Evolutionary conservation across 2,329 filamentous ascomycete genomes (phyloP), one percentile per base, ranked within the genome.

Genomic region (Aspergillus ochraceoroseus): DNA sequence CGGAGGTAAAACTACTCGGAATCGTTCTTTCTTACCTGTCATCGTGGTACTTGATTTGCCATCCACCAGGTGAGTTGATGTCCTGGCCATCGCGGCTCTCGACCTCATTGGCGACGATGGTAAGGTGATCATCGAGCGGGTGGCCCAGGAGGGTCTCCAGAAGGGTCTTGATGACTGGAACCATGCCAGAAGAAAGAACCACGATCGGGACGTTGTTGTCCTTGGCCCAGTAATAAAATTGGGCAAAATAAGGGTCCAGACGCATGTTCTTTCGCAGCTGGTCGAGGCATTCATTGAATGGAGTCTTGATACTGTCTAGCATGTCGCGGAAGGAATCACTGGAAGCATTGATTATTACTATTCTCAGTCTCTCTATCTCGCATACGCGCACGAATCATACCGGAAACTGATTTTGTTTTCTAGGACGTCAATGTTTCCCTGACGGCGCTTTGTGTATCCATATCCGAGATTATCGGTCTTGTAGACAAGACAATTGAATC

Each of bases 391-490:
- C 8, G 8, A 7, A 6, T 22, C 55, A 35, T 65, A 76, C 66
- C 87, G 80, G 72, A 95, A 95, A 47, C 79, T 74, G 49, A 81
- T 75, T 38, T 71, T 76, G 54, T 78, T 79, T 39, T 80, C 70
- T 32, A 96, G 80, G 26, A 94, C 85, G 53, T 85, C 85, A 49
- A 77, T 67, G 70, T 94, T 95, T 51, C 80, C 79, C 61, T 82
- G 68, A 41, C 76, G 75, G 49, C 92, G 87, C 53, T 79, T 77
- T 47, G 77, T 79, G 18, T 66, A 59, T 35, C 92, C 92, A 61
- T 83, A 95, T 48, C 92, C 92, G 46, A 95, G 76, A 67, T 86
- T 92, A 71, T 96, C 92, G 43, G 89, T 95, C 80, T 90, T 72
- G 65, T 12, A 28, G 34, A 7, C n/a, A 15, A 35, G 30, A 8